Base-by-base conservation (phyloP, 441 rosid genomes). In the Geranium incanum region DNA sequence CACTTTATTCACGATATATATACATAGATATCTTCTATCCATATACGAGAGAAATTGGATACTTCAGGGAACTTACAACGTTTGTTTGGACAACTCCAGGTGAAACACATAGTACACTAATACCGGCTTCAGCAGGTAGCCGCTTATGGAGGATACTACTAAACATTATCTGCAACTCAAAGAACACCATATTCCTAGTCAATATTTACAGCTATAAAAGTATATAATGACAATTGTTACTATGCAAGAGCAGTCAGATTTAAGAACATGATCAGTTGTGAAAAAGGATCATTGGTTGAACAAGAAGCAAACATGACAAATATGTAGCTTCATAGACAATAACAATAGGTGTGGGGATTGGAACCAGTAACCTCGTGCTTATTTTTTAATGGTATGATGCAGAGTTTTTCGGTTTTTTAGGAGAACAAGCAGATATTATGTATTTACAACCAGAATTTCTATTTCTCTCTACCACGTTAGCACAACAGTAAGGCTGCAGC, bases 81-180 rank as follows among this genome's bases (percentile, higher is more conserved):
- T 95, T 95, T 21, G 97, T 94, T 63, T 87, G 86, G 74, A 89
- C 99, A 76, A 87, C 77, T 79, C 99, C 99, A 57, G 97, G 99
- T 0, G 97, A 92, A 63, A 86, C 85, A 76, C 99, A 94, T 65
- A 92, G 66, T 60, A 89, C 89, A 70, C 84, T 92, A 62, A 94
- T 84, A 81, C 95, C 97, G 68, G 97, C 78, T 88, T 94, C 98
- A 75, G 86, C 87, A 81, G 99, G 99, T 68, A 94, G 80, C 76
- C 87, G 85, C 76, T 80, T 89, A 63, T 90, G 92, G 72, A 94
- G 97, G 78, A 85, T 80, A 78, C 94, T 89, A 72, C 94, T 94
- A 80, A 94, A 94, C 96, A 86, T 94, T 71, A 94, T 85, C 97
- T 94, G 90, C 82, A 90, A 81, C 72, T 72, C 50, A 70, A 80